A percentile compares a stretch with the other conserved stretches of the same genome.
phyloP scores from a whole-genome alignment of 2,329 filamentous ascomycete genomes.

The Pseudogymnoascus sp. region DNA sequence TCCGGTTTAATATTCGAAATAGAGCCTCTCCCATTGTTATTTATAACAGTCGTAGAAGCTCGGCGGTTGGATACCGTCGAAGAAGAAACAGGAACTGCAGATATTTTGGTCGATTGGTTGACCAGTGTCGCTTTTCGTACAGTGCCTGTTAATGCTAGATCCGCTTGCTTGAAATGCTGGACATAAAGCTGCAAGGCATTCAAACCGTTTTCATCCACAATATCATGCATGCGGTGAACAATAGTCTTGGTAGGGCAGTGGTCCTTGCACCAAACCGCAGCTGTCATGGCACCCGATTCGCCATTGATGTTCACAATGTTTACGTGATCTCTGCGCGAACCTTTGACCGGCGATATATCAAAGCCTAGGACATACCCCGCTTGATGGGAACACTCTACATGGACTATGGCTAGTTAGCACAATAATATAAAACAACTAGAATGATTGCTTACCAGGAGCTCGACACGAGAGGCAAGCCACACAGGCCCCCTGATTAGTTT shows the following conservation, averaged over 20 bases:
- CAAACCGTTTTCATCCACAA: constrained; percentile 60
- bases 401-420: constrained; percentile 38
- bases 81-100: constrained; percentile 16
- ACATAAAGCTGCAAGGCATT: constrained; percentile 83
- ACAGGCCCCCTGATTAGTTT: constrained; percentile 67
- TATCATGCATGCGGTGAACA: constrained; percentile 73
- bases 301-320: constrained; percentile 73
- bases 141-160: constrained; percentile 81
- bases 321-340: constrained; percentile 73
- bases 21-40: constrained; percentile 20
- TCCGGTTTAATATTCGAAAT: constrained; percentile 24
- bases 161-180: constrained; percentile 89
- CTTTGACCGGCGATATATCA: constrained; percentile 83
- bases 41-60: constrained; percentile 45
- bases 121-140: constrained; percentile 76
- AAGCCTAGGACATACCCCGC: constrained; percentile 80
- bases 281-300: constrained; percentile 77
- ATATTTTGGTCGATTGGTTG: constrained; percentile 32
- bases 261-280: constrained; percentile 85
- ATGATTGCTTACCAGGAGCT: constrained; percentile 32
- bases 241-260: constrained; percentile 66
- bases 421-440: background rate
- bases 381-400: constrained; percentile 85
- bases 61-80: constrained; percentile 41
- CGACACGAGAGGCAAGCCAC: constrained; percentile 73